Conservation (phyloP, 768 basidiomycete species). For the Pholiota conissans region DNA sequence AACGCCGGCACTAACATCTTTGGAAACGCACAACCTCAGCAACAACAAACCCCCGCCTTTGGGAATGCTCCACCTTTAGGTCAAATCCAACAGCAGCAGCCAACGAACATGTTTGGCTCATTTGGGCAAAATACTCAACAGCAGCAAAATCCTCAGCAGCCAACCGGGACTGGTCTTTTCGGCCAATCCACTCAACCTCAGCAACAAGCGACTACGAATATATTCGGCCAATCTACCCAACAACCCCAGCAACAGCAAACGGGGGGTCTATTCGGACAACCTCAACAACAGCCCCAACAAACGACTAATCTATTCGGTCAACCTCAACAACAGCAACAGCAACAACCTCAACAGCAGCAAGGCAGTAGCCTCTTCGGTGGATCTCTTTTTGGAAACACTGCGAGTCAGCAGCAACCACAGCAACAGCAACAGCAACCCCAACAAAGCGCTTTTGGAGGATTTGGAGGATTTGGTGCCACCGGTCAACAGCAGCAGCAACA, state of each 20-base stretch:
- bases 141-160: conserved; percentile 25
- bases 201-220: background rate
- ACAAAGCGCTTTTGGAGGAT: conserved; percentile 16
- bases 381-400: conserved; percentile 19
- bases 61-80: background rate
- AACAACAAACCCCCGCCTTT: conserved; percentile 27
- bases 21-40: conserved; percentile 32
- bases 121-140: conserved; percentile 29
- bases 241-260: conserved; percentile 12
- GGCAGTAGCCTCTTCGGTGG: conserved; percentile 17
- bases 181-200: conserved; percentile 25
- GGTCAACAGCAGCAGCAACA: conserved; percentile 1
- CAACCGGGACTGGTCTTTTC: conserved; percentile 27
- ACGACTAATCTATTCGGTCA: conserved; percentile 14
- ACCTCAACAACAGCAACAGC: conserved; percentile 17
- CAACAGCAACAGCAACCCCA: conserved; percentile 22
- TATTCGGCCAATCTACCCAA: conserved; percentile 8
- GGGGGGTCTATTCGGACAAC: background rate
- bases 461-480: conserved; percentile 4
- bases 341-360: conserved; percentile 17
- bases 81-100: conserved; percentile 1
- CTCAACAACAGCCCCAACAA: conserved; percentile 23
- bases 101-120: conserved; percentile 11
- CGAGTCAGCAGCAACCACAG: conserved; percentile 11
- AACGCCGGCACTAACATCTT: conserved; percentile 30